phyloP scores from a whole-genome alignment of 1,139 yeast species.

The Ashbya aceris region DNA sequence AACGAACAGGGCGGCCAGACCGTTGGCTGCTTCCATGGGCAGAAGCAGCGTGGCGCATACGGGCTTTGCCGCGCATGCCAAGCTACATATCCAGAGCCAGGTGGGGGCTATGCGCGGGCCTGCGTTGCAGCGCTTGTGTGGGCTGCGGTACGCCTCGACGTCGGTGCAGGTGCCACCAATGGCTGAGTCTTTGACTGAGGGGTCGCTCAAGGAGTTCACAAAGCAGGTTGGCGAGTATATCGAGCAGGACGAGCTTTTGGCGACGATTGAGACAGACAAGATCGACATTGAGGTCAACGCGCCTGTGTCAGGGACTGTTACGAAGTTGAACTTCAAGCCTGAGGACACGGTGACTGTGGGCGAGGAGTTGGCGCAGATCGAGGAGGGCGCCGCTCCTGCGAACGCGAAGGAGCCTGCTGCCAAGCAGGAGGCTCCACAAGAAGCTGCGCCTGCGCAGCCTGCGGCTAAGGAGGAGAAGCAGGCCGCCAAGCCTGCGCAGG shows the following conservation, averaged over 20 bases:
- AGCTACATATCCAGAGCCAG: too few species aligned
- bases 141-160: conserved; percentile 29
- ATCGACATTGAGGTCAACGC: conserved; percentile 96
- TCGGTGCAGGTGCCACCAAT: conserved; percentile 89
- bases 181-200: conserved; percentile 99
- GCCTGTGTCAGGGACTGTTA: conserved; percentile 84
- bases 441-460: conserved; percentile 17
- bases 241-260: conserved; percentile 79
- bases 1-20: background rate
- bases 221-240: conserved; percentile 86
- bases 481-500: conserved; percentile 12
- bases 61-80: too few species aligned
- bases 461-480: conserved; percentile 14
- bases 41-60: too few species aligned
- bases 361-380: conserved; percentile 82
- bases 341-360: conserved; percentile 97
- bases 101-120: too few species aligned
- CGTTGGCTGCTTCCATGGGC: background rate
- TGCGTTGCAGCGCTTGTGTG: background rate
- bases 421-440: conserved; percentile 26
- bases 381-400: conserved; percentile 72
- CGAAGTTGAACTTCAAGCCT: conserved; percentile 70
- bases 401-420: conserved; percentile 39
- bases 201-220: conserved; percentile 75
- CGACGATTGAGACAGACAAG: conserved; percentile 97